Conservation (phyloP, 805 yeast species). For the Myxozyma monticola region DNA sequence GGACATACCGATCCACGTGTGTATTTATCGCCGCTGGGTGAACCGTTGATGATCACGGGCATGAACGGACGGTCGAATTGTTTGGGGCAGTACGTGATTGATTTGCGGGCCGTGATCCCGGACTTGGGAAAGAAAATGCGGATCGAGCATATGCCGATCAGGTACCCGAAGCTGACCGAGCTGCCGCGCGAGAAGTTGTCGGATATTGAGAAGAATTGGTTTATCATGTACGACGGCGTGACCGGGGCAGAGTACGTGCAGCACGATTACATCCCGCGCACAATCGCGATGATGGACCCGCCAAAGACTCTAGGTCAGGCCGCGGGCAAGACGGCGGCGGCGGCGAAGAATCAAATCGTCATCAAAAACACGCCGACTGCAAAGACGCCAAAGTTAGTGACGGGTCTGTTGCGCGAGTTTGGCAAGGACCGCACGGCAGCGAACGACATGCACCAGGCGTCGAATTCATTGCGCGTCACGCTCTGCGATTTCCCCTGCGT, state of each 20-base stretch:
- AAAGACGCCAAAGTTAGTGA: conserved; percentile 1
- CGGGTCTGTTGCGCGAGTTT: background rate
- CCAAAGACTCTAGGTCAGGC: no score
- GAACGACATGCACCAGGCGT: conserved; percentile 18
- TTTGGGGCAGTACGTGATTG: conserved; percentile 18
- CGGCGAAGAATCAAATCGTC: background rate
- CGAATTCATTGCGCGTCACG: conserved; percentile 21
- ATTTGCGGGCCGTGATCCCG: conserved; percentile 20
- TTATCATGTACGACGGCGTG: conserved; percentile 18
- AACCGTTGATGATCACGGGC: conserved; percentile 26
- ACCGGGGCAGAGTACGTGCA: conserved; percentile 9
- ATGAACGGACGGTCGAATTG: conserved; percentile 20
- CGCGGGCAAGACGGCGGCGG: no score
- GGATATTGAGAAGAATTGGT: conserved; percentile 28
- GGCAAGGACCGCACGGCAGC: background rate
- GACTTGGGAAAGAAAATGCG: conserved; percentile 9
- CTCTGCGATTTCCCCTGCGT: conserved; percentile 25
- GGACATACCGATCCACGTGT: conserved; percentile 25
- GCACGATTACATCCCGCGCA: conserved; percentile 14
- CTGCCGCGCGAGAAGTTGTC: conserved; percentile 4
- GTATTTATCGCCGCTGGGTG: conserved; percentile 22
- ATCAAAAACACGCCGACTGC: background rate
- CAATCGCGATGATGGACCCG: conserved; percentile 4
- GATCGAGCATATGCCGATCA: conserved; percentile 14
- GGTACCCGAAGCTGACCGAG: conserved; percentile 16